phyloP scores from a whole-genome alignment of 1,139 yeast species.

The Blastobotrys malaysiensis region DNA sequence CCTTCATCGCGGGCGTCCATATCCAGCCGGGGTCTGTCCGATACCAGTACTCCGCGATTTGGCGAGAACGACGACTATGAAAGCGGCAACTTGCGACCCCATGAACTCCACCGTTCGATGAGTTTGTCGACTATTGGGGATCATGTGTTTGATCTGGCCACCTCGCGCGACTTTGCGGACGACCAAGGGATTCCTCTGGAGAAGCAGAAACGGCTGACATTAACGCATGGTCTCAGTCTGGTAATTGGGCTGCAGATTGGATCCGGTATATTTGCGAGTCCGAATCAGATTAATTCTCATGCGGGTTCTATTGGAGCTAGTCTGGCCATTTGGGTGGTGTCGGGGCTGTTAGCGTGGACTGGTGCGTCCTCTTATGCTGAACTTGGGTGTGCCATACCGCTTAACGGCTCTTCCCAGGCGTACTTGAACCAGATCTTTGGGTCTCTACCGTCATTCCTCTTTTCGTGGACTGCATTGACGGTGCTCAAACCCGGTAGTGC shows the following conservation, averaged over 20 bases:
- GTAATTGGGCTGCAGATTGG: conserved; percentile 42
- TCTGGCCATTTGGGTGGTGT: conserved; percentile 35
- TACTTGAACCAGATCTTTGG: conserved; percentile 38
- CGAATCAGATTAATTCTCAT: conserved; percentile 35
- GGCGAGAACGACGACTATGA: conserved; percentile 11
- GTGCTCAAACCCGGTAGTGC: conserved; percentile 39
- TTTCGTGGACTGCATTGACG: conserved; percentile 38
- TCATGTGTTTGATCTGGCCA: conserved; percentile 28
- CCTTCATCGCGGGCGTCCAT: conserved; percentile 14
- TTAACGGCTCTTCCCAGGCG: conserved; percentile 41
- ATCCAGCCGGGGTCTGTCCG: conserved; percentile 26
- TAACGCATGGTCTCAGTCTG: conserved; percentile 37
- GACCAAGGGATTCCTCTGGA: conserved; percentile 28
- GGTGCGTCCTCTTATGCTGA: conserved; percentile 42
- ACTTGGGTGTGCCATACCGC: conserved; percentile 38
- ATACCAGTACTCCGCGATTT: conserved; percentile 15
- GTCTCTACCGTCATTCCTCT: conserved; percentile 36
- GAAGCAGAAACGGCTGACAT: conserved; percentile 33
- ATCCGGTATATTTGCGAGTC: conserved; percentile 42
- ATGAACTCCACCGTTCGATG: conserved; percentile 17
- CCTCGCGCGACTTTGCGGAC: conserved; percentile 25
- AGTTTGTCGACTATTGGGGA: conserved; percentile 30
- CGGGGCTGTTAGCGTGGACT: conserved; percentile 41
- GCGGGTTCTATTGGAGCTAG: conserved; percentile 39
- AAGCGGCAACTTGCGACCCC: conserved; percentile 7